Conservation (phyloP, 2,329 filamentous ascomycete genomes). For the Fusarium paranaense region DNA sequence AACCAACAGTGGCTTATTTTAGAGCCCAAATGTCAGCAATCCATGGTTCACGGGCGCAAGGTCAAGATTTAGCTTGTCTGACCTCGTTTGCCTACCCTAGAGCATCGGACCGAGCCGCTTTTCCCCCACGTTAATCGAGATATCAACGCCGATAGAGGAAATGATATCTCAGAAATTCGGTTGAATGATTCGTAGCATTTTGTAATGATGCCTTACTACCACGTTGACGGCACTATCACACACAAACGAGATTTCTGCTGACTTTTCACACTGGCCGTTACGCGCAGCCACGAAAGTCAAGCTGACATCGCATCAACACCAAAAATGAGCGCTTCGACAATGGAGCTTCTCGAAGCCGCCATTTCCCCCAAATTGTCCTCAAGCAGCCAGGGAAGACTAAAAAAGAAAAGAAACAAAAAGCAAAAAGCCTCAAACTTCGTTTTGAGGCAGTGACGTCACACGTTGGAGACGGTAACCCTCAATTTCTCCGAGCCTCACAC, state of each 20-base stretch:
- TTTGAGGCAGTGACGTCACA: neutral
- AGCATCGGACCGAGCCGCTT: neutral
- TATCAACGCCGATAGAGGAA: neutral
- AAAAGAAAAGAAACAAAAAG: neutral
- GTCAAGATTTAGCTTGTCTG: neutral
- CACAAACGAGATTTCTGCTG: too few species aligned
- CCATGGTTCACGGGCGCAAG: neutral
- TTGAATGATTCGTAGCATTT: neutral
- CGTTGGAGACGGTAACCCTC: neutral
- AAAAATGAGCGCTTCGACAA: neutral
- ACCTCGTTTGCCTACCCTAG: neutral
- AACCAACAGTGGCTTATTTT: neutral
- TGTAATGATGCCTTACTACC: neutral
- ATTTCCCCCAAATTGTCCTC: neutral
- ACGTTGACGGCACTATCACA: too few species aligned
- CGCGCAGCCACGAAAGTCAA: too few species aligned
- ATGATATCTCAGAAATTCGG: neutral
- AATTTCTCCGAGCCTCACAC: neutral
- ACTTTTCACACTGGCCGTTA: too few species aligned
- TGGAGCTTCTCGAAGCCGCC: neutral
- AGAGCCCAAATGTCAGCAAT: neutral
- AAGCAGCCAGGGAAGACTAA: neutral
- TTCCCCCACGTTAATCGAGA: neutral
- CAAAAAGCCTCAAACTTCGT: neutral
- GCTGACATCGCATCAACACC: neutral